Evolutionary conservation across 2,329 filamentous ascomycete species (phyloP), one percentile per base, ranked within the genome.

Genomic region (Lachnellula cervina): DNA sequence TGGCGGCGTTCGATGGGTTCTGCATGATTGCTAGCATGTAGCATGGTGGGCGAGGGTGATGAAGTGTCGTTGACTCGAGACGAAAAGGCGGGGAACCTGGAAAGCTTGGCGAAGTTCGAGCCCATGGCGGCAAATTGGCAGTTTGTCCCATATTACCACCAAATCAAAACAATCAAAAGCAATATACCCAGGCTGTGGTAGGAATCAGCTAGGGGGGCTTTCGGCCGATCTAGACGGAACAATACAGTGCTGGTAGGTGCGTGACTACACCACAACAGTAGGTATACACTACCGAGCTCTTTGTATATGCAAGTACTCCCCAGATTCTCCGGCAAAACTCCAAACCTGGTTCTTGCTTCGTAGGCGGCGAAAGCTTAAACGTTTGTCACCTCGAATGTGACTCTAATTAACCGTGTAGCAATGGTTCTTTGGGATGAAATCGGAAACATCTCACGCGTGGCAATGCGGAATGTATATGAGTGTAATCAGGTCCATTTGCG

Each of bases 81-180:
- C 21, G 25, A 38, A 34, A 51, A 54, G 46, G 55, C 55, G 55
- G 55, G 55, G 55, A 57, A 57, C 47, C 55, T 55, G 50, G 49
- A 23, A 23, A 21, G 42, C 42, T 44, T 44, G 48, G 48, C 48
- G n/a, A 13, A n/a, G 19, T 42, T n/a, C n/a, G 9, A 17, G 45
- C n/a, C 35, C 45, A 44, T 23, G 3, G 28, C 52, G 48, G 48
- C 53, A 51, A 16, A 51, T 55, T 50, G 50, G 14, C 6, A 19
- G 16, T 51, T 57, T 57, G 54, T 23, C 51, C 40, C 13, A 54
- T 46, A 54, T 54, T 57, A 38, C 55, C 55, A 51, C 17, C 51
- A 54, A 54, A 57, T 57, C 55, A 53, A 57, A 32, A 42, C 17
- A 37, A 45, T 35, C 17, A 35, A 32, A 25, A 34, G 13, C 2